Conservation (phyloP, 202 grass and related monocot species). For the Dendrocalamus latiflorus region DNA sequence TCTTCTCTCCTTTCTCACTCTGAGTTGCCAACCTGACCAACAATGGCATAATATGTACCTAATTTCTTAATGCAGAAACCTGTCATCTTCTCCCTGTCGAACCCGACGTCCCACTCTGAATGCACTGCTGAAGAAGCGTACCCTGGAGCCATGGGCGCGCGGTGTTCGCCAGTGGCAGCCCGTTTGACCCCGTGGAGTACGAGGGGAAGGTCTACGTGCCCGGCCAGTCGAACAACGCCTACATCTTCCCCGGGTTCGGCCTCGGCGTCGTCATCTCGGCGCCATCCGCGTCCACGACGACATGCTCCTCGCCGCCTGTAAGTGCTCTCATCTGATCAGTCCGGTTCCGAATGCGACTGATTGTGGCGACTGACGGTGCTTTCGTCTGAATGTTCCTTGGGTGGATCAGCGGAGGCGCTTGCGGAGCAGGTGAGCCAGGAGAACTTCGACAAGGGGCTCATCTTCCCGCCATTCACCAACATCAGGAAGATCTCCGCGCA, state of each 20-base stretch:
- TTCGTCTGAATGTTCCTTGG: neutral
- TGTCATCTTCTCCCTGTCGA: no score
- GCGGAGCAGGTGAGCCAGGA: slow-evolving; percentile 66
- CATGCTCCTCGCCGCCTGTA: slow-evolving; percentile 87
- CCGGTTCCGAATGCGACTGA: neutral
- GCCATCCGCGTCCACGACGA: slow-evolving; percentile 92
- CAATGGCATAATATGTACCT: no score
- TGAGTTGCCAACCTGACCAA: no score
- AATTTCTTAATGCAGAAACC: no score
- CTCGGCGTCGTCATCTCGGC: slow-evolving; percentile 82
- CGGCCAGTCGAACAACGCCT: slow-evolving; percentile 84
- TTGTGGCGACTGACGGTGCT: neutral
- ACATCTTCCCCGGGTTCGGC: slow-evolving; percentile 94
- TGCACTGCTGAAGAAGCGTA: no score
- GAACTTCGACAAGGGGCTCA: no score
- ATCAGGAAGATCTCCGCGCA: no score
- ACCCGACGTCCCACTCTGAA: no score
- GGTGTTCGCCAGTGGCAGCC: no score
- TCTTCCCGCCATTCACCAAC: no score
- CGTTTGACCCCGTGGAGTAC: slow-evolving; percentile 58
- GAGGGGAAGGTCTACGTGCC: slow-evolving; percentile 52
- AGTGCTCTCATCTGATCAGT: slow-evolving; percentile 14
- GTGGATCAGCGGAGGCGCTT: slow-evolving; percentile 58
- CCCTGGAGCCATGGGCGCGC: no score
- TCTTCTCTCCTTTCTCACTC: neutral